These are phyloP conservation scores for Tricladium varicosporioides DNA, from an alignment of 2,329 filamentous ascomycete genomes.

Conservation along the genomic window DNA sequence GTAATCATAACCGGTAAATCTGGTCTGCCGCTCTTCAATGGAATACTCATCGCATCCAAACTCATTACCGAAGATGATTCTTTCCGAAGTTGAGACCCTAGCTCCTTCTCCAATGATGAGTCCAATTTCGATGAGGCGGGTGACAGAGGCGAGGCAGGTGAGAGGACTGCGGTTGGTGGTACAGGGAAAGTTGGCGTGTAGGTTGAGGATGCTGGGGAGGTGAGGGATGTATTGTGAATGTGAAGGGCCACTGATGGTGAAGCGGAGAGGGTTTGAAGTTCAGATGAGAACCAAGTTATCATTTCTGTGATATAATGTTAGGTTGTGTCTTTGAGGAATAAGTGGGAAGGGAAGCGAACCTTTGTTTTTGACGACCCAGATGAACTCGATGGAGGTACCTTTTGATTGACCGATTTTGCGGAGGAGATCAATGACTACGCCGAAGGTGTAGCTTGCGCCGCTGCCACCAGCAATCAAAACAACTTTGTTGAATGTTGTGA, in stretches of 20 bases:
- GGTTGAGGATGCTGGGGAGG: neutral
- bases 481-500: conserved; percentile 50
- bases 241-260: conserved; percentile 27
- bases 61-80: neutral
- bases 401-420: conserved; percentile 40
- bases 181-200: neutral
- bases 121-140: too few species aligned
- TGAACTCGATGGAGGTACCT: conserved; percentile 43
- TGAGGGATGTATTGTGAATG: conserved; percentile 24
- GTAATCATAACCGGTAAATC: conserved; percentile 40
- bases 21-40: conserved; percentile 36
- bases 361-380: conserved; percentile 46
- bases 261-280: conserved; percentile 24
- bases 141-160: too few species aligned
- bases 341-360: conserved; percentile 33
- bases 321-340: neutral
- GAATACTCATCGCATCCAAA: neutral
- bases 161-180: too few species aligned
- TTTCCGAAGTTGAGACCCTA: too few species aligned
- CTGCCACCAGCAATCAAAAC: conserved; percentile 59
- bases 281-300: conserved; percentile 28
- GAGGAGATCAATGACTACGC: conserved; percentile 44
- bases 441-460: conserved; percentile 56
- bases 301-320: conserved; percentile 10
- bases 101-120: too few species aligned